Evolutionary conservation across 2,329 filamentous ascomycete genomes (phyloP), one percentile per base, ranked within the genome.

Genomic region (Clonostachys byssicola): DNA sequence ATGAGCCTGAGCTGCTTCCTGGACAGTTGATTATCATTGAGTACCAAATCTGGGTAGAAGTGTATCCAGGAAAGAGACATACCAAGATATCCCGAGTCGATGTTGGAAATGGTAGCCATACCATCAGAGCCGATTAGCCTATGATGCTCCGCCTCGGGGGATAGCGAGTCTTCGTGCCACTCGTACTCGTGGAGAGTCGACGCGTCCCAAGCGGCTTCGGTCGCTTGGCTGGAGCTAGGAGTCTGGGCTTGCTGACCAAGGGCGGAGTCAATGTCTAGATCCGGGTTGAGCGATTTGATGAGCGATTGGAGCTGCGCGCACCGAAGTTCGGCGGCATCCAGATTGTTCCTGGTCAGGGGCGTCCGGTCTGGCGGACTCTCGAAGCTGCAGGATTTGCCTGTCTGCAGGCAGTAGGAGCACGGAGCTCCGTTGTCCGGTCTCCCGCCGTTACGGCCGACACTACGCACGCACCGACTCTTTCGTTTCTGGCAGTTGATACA

Each of bases 261-360:
- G 13, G 35, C 35, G 13, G 35, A 13, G 16, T 38, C 35, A 38
- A 38, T 16, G 16, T 38, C 35, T 16, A 38, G 16, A 13, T 38
- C 35, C 6, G 35, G 35, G 16, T 38, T 38, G 13, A 38, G 16
- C 35, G 35, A 13, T 16, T 38, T 16, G 13, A 38, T 13, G 13
- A 38, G 16, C 35, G 16, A 13, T 6, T 6, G 12, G 13, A 38
- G 16, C 35, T 38, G 12, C 35, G 13, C 13, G 13, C 35, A 13
- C 35, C 16, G 13, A 13, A 53, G 52, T 49, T 67, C 60, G 3
- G 58, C 59, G 13, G 55, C 55, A 46, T 66, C 61, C 5, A 67
- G 56, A 45, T 67, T 67, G 46, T 60, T 59, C n/a, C 64, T 52
- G 5, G 61, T 67, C 43, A 67, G 48, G 12, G 63, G 56, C 23